A percentile compares a stretch with the other conserved stretches of the same genome.
Conservation (phyloP, 2,329 filamentous ascomycete species). For the Berkeleyomyces rouxiae region DNA sequence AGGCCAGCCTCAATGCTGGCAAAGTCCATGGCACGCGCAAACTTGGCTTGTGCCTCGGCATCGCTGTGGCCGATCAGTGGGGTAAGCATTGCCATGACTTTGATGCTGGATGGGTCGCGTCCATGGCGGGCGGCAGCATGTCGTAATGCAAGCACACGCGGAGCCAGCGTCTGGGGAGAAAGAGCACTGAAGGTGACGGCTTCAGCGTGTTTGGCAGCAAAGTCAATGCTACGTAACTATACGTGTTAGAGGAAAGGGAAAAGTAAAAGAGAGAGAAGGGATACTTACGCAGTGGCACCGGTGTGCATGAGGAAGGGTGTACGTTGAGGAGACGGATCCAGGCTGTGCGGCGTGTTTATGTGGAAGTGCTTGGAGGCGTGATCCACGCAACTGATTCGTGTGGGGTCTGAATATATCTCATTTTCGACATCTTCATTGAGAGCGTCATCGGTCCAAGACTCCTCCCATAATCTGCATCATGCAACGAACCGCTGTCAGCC, state of each 20-base stretch:
- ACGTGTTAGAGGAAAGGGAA: not conserved
- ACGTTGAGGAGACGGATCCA: slow-evolving; percentile 44
- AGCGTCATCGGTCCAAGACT: slow-evolving; percentile 44
- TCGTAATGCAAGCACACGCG: slow-evolving; percentile 40
- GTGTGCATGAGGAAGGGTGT: slow-evolving; percentile 50
- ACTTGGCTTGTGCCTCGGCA: slow-evolving; percentile 33
- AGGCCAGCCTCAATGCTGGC: slow-evolving; percentile 42
- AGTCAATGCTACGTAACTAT: slow-evolving; percentile 33
- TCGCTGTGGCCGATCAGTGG: slow-evolving; percentile 43
- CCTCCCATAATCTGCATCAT: slow-evolving; percentile 18
- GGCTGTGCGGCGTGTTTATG: slow-evolving; percentile 43
- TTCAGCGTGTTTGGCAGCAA: slow-evolving; percentile 48
- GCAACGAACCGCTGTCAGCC: not conserved
- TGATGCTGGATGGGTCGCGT: slow-evolving; percentile 38
- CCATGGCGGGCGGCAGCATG: slow-evolving; percentile 31
- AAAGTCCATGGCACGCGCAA: slow-evolving; percentile 36
- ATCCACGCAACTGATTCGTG: slow-evolving; percentile 43
- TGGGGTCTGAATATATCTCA: slow-evolving; percentile 28
- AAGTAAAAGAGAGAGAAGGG: not conserved
- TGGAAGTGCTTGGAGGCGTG: slow-evolving; percentile 43
- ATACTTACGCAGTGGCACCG: slow-evolving; percentile 33
- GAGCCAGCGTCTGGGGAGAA: slow-evolving; percentile 35
- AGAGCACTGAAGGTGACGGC: slow-evolving; percentile 46
- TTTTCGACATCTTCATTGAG: slow-evolving; percentile 37
- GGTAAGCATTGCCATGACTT: slow-evolving; percentile 42